Percentiles rank a stretch among this genome's conserved stretches.
phyloP scores from a whole-genome alignment of 306 rosid species.

The Rosa chinensis region DNA sequence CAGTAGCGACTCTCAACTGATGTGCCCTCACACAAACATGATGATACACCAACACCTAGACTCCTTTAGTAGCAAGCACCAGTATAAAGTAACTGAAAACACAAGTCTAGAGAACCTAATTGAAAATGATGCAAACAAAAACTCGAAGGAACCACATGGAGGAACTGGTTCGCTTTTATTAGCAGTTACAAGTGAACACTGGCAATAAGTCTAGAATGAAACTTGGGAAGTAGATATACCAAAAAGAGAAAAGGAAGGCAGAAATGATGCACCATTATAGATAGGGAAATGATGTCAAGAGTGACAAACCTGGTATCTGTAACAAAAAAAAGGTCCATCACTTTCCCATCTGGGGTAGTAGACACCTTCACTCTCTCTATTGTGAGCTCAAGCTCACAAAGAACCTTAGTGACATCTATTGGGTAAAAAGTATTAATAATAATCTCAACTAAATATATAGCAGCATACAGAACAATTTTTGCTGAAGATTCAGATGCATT shows the following conservation, averaged over 20 bases:
- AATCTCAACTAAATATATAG: background rate
- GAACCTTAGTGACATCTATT: slow-evolving; percentile 56
- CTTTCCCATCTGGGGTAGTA: slow-evolving; percentile 57
- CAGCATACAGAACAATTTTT: background rate
- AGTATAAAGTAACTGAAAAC: background rate
- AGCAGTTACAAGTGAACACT: background rate
- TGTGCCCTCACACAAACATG: background rate
- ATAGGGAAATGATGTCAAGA: background rate
- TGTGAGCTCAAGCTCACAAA: slow-evolving; percentile 55
- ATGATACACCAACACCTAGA: background rate
- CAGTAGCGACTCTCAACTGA: background rate
- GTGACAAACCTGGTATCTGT: slow-evolving; percentile 57
- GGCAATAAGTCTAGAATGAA: background rate
- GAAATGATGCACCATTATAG: slow-evolving; percentile 1
- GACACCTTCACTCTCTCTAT: slow-evolving; percentile 58
- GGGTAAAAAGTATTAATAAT: background rate
- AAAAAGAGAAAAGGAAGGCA: background rate
- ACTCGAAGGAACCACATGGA: background rate
- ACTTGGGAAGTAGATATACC: background rate
- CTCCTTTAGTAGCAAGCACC: background rate
- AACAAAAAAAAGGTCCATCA: slow-evolving; percentile 61
- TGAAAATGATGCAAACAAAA: background rate
- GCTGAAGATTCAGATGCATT: slow-evolving; percentile 10
- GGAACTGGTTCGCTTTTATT: background rate
- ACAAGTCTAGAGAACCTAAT: background rate